Evolutionary conservation across 306 rosid genomes (phyloP).

Genomic region (Potentilla sterilis): DNA sequence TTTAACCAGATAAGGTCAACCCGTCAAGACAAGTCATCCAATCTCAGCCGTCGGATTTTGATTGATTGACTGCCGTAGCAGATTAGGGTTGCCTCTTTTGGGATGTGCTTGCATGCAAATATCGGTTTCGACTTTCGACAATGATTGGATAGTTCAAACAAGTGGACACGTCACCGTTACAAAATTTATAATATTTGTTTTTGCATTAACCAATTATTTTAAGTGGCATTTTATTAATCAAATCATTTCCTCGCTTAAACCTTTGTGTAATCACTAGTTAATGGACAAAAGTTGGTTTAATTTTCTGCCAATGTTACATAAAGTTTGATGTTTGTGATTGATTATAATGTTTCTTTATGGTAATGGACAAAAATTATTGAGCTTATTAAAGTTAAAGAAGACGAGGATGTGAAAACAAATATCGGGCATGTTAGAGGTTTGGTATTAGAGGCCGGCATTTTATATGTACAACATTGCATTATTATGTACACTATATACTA

Average conservation of each 20-base stretch:
- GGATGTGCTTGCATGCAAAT: constrained; percentile 3
- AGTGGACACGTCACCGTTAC: constrained; percentile 28
- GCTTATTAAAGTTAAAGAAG: not conserved
- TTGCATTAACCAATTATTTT: not conserved
- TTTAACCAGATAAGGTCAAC: not conserved
- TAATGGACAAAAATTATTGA: constrained; percentile 25
- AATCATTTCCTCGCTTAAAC: constrained; percentile 30
- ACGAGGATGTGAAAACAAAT: not conserved
- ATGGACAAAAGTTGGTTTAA: constrained; percentile 6
- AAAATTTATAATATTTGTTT: not conserved
- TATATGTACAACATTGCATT: not conserved
- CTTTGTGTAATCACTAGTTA: not conserved
- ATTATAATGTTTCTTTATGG: not conserved
- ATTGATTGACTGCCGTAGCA: not conserved
- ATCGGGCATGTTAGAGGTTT: constrained; percentile 1
- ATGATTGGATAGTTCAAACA: constrained; percentile 38
- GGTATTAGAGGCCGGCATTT: not conserved
- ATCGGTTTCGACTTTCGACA: constrained; percentile 24
- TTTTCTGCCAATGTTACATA: not conserved
- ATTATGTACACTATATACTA: not conserved
- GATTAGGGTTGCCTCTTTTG: not conserved
- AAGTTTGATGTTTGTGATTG: not conserved
- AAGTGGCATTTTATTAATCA: constrained; percentile 8
- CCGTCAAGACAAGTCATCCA: not conserved
- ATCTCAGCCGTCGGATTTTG: not conserved